Evolutionary conservation across 345 rosid genomes (phyloP), one percentile per base, ranked within the genome.

Genomic region (Sisymbrium altissimum): DNA sequence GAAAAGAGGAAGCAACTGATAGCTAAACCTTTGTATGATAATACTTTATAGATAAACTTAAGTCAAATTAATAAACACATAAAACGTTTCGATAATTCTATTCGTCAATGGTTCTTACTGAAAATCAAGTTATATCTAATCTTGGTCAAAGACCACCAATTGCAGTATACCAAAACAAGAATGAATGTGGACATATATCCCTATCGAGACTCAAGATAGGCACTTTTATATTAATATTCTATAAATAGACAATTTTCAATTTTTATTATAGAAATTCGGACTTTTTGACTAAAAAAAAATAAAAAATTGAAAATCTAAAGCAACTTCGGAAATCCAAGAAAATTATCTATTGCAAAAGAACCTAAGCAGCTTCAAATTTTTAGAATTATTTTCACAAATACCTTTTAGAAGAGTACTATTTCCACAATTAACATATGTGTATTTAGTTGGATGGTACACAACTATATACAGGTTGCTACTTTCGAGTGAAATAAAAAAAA

Each of bases 371-470:
- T 29, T 13, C n/a, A 29, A n/a, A 3, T 12, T 7, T 15, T 56
- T 32, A 32, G 7, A 32, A 3, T 0, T 55, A 32, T 15, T 56
- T 32, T 32, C 40, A n/a, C 61, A 52, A 56, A 55, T 55, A 5
- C 4, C 60, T 7, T 29, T n/a, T 54, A 7, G 11, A 12, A 55
- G 30, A 55, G 21, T 53, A 27, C 36, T 27, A 14, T 14, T 29
- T 54, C 8, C 9, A 55, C n/a, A n/a, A n/a, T n/a, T n/a, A n/a
- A n/a, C n/a, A n/a, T n/a, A n/a, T n/a, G 9, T 15, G 23, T 32
- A 56, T 56, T 56, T 33, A 32, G n/a, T 54, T 64, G 58, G 48
- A 43, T 64, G 64, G 71, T 54, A 54, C 29, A 72, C 8, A 63
- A 53, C 27, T 54, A 43, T 59, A 45, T 48, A 48, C 59, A 35